Evolutionary conservation across 805 yeast species (phyloP).

Genomic region (Candida ovalis): DNA sequence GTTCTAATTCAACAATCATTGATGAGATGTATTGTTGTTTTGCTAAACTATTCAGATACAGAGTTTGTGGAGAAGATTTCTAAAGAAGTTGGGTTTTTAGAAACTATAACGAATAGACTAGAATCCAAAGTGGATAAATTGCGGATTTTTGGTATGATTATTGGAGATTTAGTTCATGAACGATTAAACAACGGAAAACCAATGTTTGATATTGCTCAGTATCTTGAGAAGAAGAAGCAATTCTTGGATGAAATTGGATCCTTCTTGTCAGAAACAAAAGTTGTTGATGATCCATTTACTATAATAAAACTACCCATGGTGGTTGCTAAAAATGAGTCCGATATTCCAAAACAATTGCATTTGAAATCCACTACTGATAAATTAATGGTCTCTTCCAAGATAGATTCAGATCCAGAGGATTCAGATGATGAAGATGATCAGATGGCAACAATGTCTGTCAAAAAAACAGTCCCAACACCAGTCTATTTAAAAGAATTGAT

Average conservation of each 20-base stretch:
- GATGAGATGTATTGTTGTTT: conserved; percentile 44
- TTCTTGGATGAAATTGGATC: conserved; percentile 8
- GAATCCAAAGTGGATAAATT: conserved; percentile 42
- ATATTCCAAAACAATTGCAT: no score
- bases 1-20: conserved; percentile 41
- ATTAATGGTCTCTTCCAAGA: conserved; percentile 3
- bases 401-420: conserved; percentile 34
- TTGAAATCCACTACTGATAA: background rate
- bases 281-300: conserved; percentile 8
- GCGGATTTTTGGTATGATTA: conserved; percentile 50
- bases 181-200: conserved; percentile 29
- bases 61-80: conserved; percentile 31
- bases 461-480: conserved; percentile 42
- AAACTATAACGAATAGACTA: conserved; percentile 52
- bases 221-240: conserved; percentile 14
- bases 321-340: background rate
- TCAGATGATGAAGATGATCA: conserved; percentile 47
- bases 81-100: conserved; percentile 37
- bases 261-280: background rate
- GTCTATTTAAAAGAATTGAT: conserved; percentile 73
- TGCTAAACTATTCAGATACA: conserved; percentile 26
- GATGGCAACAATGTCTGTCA: conserved; percentile 40
- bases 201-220: conserved; percentile 28
- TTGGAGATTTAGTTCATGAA: conserved; percentile 49
- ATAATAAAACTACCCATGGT: background rate